Evolutionary conservation across 805 yeast genomes (phyloP).

Genomic region (Kodamaea lidongshanica): DNA sequence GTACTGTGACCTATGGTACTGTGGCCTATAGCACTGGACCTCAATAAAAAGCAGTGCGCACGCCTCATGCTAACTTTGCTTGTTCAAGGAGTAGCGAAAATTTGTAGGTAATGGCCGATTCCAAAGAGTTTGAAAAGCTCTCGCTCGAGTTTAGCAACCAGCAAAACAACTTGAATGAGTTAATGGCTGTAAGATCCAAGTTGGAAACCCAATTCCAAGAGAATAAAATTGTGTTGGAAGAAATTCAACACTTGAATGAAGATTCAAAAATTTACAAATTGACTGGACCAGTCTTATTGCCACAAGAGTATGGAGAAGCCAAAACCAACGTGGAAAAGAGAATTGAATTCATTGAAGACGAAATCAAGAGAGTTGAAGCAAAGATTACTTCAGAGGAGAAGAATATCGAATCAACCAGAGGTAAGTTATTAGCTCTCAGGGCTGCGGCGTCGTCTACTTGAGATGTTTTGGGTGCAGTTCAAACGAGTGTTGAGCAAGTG

Average conservation of each 20-base stretch:
- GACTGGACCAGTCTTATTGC: slow-evolving; percentile 87
- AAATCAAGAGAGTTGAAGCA: slow-evolving; percentile 68
- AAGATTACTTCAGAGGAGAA: slow-evolving; percentile 45
- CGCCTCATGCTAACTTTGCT: too few relatives aligned
- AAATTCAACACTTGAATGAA: slow-evolving; percentile 58
- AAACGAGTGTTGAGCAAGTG: too few relatives aligned
- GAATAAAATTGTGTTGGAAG: slow-evolving; percentile 80
- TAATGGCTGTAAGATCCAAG: slow-evolving; percentile 69
- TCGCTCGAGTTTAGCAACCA: slow-evolving; percentile 41
- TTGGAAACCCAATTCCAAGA: slow-evolving; percentile 94
- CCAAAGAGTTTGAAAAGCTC: slow-evolving; percentile 34
- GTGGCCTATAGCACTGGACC: too few relatives aligned
- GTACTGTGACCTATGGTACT: too few relatives aligned
- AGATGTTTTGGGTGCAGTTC: too few relatives aligned
- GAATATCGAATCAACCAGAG: slow-evolving; percentile 56
- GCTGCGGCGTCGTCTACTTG: too few relatives aligned
- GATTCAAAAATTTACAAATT: slow-evolving; percentile 79
- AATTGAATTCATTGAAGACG: slow-evolving; percentile 76
- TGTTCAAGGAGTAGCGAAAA: too few relatives aligned
- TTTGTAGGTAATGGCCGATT: slow-evolving; percentile 8
- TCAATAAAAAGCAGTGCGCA: too few relatives aligned
- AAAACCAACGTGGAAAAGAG: slow-evolving; percentile 79
- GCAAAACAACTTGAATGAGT: slow-evolving; percentile 45
- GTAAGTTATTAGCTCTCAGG: slow-evolving; percentile 45
- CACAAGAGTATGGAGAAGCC: slow-evolving; percentile 83